These are phyloP conservation scores for Cyberlindnera amylophila DNA, from an alignment of 805 yeast genomes.

Conservation along the genomic window DNA sequence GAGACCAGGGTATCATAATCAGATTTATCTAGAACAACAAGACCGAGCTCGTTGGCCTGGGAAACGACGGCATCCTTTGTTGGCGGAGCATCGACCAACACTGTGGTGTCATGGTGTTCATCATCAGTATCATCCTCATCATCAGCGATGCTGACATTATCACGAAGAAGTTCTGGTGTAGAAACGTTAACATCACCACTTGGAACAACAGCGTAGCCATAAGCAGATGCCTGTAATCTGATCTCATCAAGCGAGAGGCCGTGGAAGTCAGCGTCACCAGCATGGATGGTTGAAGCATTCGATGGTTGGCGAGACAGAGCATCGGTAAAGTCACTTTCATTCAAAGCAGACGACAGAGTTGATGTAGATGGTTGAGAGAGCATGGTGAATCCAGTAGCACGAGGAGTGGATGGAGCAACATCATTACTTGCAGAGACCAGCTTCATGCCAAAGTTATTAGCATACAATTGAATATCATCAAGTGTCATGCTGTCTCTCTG, in stretches of 20 bases:
- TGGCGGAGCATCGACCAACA: not conserved
- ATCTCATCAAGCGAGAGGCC: constrained; percentile 19
- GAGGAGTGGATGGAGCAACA: not conserved
- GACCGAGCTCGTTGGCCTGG: constrained; percentile 20
- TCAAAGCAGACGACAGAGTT: constrained; percentile 24
- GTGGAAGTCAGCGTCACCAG: constrained; percentile 2
- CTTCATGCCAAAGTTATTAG: constrained; percentile 32
- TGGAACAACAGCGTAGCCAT: constrained; percentile 19
- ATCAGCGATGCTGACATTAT: constrained; percentile 9
- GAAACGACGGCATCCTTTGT: constrained; percentile 10
- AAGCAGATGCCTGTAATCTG: constrained; percentile 16
- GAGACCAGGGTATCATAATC: constrained; percentile 18
- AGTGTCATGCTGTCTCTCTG: constrained; percentile 25
- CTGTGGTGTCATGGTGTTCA: constrained; percentile 15
- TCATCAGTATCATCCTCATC: constrained; percentile 16
- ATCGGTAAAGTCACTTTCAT: constrained; percentile 30
- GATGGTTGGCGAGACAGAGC: constrained; percentile 27
- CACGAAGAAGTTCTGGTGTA: constrained; percentile 5
- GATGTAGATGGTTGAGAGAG: constrained; percentile 20
- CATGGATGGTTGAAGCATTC: constrained; percentile 25
- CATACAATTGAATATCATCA: constrained; percentile 32
- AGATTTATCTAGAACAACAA: constrained; percentile 26
- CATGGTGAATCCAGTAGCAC: not conserved
- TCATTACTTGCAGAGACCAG: constrained; percentile 28
- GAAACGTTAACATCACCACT: not conserved